Conservation (phyloP, 2,329 filamentous ascomycete species). For the Sporothrix curviconia region DNA sequence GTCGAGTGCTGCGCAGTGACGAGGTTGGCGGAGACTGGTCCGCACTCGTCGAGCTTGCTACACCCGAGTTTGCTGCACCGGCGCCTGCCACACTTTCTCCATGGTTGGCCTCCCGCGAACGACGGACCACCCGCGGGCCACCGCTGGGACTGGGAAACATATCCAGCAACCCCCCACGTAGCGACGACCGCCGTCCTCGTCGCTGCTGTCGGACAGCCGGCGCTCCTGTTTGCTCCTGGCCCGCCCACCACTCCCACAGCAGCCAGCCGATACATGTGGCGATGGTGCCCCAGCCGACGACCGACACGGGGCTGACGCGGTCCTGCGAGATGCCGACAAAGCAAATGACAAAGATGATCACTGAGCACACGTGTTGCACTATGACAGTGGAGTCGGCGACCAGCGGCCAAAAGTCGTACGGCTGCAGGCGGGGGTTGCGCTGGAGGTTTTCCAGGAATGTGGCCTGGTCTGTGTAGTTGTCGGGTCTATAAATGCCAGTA, state of each 20-base stretch:
- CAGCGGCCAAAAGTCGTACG: slow-evolving; percentile 97
- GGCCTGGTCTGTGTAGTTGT: slow-evolving; percentile 96
- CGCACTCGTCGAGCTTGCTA: background rate
- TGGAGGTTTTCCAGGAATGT: slow-evolving; percentile 96
- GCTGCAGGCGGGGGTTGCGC: slow-evolving; percentile 83
- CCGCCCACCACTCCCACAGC: slow-evolving; percentile 86
- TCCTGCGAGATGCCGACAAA: slow-evolving; percentile 87
- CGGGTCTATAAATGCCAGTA: slow-evolving; percentile 54
- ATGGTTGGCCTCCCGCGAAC: slow-evolving; percentile 20
- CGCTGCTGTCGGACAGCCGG: background rate
- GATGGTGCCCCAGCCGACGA: slow-evolving; percentile 77
- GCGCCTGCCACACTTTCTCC: too few relatives aligned
- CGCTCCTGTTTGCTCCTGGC: slow-evolving; percentile 38
- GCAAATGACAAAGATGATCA: slow-evolving; percentile 88
- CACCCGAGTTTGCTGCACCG: slow-evolving; percentile 19
- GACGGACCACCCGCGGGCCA: background rate
- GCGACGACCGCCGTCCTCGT: background rate
- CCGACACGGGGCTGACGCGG: slow-evolving; percentile 79
- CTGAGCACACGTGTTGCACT: slow-evolving; percentile 91
- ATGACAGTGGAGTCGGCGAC: slow-evolving; percentile 94
- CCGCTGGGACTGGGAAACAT: background rate
- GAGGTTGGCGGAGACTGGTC: background rate
- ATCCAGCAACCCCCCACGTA: too few relatives aligned
- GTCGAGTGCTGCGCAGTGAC: background rate
- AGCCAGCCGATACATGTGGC: slow-evolving; percentile 83